phyloP scores from a whole-genome alignment of 352 stramenopile genomes.

The Phytophthora constricta region DNA sequence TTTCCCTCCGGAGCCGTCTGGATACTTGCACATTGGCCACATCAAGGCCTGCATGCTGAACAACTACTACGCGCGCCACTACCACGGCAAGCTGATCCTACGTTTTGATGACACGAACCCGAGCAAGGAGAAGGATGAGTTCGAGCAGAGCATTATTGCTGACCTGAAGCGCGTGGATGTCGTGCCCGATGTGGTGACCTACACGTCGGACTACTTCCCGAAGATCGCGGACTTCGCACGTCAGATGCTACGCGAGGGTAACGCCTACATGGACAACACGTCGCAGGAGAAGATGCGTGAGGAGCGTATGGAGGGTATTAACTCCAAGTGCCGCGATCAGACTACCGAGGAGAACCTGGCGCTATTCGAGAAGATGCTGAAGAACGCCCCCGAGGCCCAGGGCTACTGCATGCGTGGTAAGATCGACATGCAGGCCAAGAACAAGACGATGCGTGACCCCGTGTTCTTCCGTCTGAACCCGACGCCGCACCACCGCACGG shows the following conservation, averaged over 20 bases:
- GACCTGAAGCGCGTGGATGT: conserved; percentile 90
- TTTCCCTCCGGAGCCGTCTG: conserved; percentile 98
- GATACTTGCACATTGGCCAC: conserved; percentile 99
- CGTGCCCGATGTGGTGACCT: conserved; percentile 87
- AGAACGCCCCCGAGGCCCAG: conserved; percentile 82
- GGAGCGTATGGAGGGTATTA: conserved; percentile 94
- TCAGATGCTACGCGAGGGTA: conserved; percentile 95
- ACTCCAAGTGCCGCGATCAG: conserved; percentile 93
- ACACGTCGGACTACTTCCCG: conserved; percentile 98
- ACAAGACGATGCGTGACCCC: conserved; percentile 89
- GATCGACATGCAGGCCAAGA: conserved; percentile 95
- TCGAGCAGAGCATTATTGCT: conserved; percentile 95
- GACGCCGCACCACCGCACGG: conserved; percentile 90
- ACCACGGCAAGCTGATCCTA: conserved; percentile 98
- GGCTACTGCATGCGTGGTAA: conserved; percentile 92
- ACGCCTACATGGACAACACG: conserved; percentile 99
- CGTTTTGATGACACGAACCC: conserved; percentile 99
- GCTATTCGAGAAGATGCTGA: conserved; percentile 97
- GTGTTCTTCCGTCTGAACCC: conserved; percentile 89
- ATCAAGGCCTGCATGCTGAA: conserved; percentile 99
- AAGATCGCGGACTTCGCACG: conserved; percentile 95
- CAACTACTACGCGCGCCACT: conserved; percentile 98
- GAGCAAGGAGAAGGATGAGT: conserved; percentile 99
- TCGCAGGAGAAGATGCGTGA: conserved; percentile 97
- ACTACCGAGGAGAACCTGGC: conserved; percentile 85